phyloP scores from a whole-genome alignment of 352 stramenopile species.

The Thraustotheca clavata region DNA sequence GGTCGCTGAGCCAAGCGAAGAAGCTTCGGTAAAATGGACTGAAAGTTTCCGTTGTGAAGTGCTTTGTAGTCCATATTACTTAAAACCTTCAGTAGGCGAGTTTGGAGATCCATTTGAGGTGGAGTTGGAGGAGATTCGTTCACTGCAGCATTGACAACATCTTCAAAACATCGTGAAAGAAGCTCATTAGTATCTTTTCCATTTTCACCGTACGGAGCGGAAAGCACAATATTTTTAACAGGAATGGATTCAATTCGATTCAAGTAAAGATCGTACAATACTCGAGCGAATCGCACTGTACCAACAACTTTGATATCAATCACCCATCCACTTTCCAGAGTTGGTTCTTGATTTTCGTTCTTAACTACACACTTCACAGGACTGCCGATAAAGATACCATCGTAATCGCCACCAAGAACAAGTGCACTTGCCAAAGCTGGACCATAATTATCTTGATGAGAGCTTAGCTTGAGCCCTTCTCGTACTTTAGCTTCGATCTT shows the following conservation, averaged over 20 bases:
- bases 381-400: slow-evolving; percentile 38
- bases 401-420: slow-evolving; percentile 48
- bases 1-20: slow-evolving; percentile 36
- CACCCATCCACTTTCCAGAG: slow-evolving; percentile 58
- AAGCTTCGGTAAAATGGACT: slow-evolving; percentile 29
- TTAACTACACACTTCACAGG: slow-evolving; percentile 65
- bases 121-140: no score
- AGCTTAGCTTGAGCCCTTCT: slow-evolving; percentile 11
- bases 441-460: slow-evolving; percentile 29
- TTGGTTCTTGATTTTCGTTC: slow-evolving; percentile 53
- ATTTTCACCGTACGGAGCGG: no score
- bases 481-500: neutral
- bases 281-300: slow-evolving; percentile 32
- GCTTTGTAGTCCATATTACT: neutral
- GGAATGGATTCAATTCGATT: slow-evolving; percentile 45
- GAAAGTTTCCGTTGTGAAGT: neutral
- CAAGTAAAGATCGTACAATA: slow-evolving; percentile 64
- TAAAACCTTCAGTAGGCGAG: slow-evolving; percentile 37
- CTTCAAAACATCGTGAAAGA: no score
- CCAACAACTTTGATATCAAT: slow-evolving; percentile 41
- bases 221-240: slow-evolving; percentile 37
- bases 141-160: no score
- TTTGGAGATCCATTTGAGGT: neutral
- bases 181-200: no score
- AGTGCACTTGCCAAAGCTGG: slow-evolving; percentile 24